Evolutionary conservation across 805 yeast species (phyloP).

Genomic region (Lipomyces chichibuensis): DNA sequence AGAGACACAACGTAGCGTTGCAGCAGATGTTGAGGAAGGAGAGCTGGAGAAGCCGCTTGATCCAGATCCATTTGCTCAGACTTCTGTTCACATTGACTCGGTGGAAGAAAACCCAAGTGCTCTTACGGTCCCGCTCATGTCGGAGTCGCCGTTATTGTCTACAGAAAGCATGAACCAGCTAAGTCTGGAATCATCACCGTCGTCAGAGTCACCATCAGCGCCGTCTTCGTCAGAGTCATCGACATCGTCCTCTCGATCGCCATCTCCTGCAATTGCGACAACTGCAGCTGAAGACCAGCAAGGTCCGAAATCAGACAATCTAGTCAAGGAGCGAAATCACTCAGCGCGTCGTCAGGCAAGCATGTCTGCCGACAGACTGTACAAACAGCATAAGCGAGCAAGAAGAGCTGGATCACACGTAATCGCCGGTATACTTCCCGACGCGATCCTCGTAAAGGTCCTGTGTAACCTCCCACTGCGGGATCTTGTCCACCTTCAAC

Average conservation of each 20-base stretch:
- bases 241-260: conserved; percentile 10
- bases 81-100: conserved; percentile 10
- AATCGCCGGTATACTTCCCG: conserved; percentile 50
- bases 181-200: conserved; percentile 1
- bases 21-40: background rate
- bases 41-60: conserved; percentile 35
- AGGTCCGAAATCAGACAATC: background rate
- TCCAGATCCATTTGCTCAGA: conserved; percentile 36
- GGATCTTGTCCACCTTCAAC: conserved; percentile 60
- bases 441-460: conserved; percentile 56
- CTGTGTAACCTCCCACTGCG: conserved; percentile 60
- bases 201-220: conserved; percentile 9
- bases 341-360: background rate
- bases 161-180: conserved; percentile 19
- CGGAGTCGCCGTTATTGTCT: conserved; percentile 12
- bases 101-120: conserved; percentile 10
- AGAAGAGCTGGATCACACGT: conserved; percentile 4
- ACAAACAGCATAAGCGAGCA: conserved; percentile 9
- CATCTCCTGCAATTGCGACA: conserved; percentile 9
- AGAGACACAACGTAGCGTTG: too few relatives aligned
- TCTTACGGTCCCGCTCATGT: conserved; percentile 15
- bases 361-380: background rate
- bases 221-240: conserved; percentile 10
- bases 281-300: background rate
- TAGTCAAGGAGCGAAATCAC: background rate